Percentiles rank a stretch among this genome's conserved stretches.
phyloP scores from a whole-genome alignment of 2,329 filamentous ascomycete genomes.

The Pyrenophora graminea region DNA sequence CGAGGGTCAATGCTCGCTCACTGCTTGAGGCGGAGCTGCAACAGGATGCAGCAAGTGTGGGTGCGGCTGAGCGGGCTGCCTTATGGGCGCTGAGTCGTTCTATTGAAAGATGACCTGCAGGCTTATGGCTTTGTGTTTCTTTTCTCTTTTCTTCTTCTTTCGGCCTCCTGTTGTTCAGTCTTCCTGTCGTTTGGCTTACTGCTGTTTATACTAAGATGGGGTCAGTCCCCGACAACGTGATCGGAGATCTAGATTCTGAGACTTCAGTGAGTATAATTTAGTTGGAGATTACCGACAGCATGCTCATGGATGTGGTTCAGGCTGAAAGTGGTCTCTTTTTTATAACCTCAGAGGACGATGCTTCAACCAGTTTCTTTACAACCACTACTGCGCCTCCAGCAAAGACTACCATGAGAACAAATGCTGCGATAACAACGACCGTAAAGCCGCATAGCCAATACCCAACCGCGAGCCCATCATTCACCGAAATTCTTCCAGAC shows the following conservation, averaged over 20 bases:
- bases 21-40: constrained; percentile 16
- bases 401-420: not conserved
- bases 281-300: no score
- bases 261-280: no score
- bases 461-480: not conserved
- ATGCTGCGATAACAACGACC: not conserved
- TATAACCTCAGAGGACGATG: no score
- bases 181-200: not conserved
- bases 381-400: not conserved
- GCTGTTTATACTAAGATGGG: not conserved
- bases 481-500: not conserved
- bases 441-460: not conserved
- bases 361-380: no score
- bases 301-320: no score
- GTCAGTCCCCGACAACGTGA: not conserved
- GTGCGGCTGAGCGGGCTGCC: constrained; percentile 13
- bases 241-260: no score
- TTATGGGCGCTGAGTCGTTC: not conserved
- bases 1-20: constrained; percentile 3
- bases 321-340: no score
- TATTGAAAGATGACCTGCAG: constrained; percentile 5
- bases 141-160: not conserved
- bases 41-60: not conserved
- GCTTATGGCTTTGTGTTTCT: not conserved
- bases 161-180: not conserved